Percentiles rank a stretch among this genome's conserved stretches.
Evolutionary conservation across 352 stramenopile species (phyloP).

Genomic region (Globisporangium iwayamae): DNA sequence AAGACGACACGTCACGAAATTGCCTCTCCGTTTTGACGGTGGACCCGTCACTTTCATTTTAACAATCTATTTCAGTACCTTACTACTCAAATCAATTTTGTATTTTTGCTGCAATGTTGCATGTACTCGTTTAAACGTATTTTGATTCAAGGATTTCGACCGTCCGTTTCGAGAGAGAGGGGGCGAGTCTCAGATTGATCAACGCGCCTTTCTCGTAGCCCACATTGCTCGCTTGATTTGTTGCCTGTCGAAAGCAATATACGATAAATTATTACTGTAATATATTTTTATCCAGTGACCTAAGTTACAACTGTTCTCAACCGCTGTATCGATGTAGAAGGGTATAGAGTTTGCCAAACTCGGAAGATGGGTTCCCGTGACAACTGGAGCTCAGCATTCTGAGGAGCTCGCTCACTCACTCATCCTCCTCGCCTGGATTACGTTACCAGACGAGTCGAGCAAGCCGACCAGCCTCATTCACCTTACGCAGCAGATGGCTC

Average conservation of each 20-base stretch:
- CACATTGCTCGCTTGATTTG: constrained; percentile 13
- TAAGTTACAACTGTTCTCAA: no score
- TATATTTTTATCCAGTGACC: no score
- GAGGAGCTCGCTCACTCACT: neutral
- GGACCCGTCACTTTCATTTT: constrained; percentile 3
- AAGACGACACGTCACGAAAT: constrained; percentile 7
- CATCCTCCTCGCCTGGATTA: constrained; percentile 1
- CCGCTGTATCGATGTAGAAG: neutral
- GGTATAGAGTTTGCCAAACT: neutral
- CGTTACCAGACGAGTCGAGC: constrained; percentile 4
- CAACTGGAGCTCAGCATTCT: neutral
- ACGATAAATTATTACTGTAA: neutral
- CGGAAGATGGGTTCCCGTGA: neutral
- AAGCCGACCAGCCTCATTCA: neutral
- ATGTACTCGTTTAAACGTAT: neutral
- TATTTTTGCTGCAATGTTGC: no score
- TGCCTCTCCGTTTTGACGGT: neutral
- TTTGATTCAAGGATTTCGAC: neutral
- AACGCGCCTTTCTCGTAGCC: constrained; percentile 4
- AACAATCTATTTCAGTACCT: neutral
- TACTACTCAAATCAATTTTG: neutral
- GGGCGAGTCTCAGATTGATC: neutral
- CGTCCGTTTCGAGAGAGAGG: no score
- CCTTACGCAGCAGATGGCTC: no score
- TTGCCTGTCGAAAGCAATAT: neutral